Conservation (phyloP, 495 filamentous ascomycete species). For the Xylaria nigripes region DNA sequence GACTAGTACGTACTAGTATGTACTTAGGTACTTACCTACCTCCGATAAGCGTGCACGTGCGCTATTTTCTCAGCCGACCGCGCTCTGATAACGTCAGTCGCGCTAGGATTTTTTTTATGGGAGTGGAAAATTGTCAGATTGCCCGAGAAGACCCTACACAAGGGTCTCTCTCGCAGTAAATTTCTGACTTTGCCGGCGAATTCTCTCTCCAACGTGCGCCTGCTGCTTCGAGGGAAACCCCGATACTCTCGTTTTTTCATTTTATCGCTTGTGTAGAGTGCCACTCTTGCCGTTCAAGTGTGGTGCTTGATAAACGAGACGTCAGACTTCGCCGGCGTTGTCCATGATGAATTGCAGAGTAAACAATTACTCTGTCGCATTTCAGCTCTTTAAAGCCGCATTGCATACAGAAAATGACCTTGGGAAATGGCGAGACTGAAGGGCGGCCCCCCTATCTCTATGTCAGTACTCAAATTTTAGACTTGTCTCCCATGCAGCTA, state of each 20-base stretch:
- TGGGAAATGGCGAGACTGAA: slow-evolving; percentile 36
- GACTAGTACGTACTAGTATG: too few species aligned
- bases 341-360: slow-evolving; percentile 33
- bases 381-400: slow-evolving; percentile 17
- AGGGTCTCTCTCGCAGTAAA: slow-evolving; percentile 3
- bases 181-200: neutral
- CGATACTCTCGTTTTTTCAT: slow-evolving; percentile 8
- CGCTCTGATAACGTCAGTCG: slow-evolving; percentile 9
- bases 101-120: slow-evolving; percentile 12
- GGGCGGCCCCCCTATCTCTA: slow-evolving; percentile 39
- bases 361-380: slow-evolving; percentile 23
- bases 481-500: slow-evolving; percentile 9
- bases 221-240: neutral
- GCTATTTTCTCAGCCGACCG: neutral
- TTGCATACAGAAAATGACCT: slow-evolving; percentile 31
- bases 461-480: slow-evolving; percentile 23
- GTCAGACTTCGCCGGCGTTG: slow-evolving; percentile 9
- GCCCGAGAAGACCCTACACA: slow-evolving; percentile 2
- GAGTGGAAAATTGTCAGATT: slow-evolving; percentile 6
- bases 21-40: neutral
- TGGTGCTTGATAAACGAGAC: neutral
- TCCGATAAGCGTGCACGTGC: slow-evolving; percentile 9
- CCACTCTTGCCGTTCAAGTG: neutral
- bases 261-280: slow-evolving; percentile 5
- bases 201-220: neutral